These are phyloP conservation scores for Claviceps spartinae DNA, from an alignment of 2,329 filamentous ascomycete genomes.

Conservation along the genomic window DNA sequence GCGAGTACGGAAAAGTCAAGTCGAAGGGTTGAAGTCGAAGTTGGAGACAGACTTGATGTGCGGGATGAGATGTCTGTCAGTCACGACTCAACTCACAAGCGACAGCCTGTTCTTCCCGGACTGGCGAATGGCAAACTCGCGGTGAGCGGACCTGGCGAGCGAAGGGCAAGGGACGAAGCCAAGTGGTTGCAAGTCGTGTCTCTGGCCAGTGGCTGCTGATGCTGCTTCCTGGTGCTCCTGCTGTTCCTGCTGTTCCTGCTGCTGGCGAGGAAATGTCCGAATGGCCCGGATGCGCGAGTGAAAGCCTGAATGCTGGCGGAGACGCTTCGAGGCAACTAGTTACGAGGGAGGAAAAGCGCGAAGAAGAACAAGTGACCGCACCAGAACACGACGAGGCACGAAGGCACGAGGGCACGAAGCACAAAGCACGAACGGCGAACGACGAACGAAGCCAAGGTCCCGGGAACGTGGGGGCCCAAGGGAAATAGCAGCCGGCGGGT, in stretches of 20 bases:
- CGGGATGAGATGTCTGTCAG: neutral
- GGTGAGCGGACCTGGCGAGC: neutral
- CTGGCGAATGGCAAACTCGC: neutral
- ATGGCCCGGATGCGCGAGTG: neutral
- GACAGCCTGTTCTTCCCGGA: neutral
- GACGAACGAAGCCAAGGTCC: too few relatives aligned
- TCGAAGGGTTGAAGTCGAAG: neutral
- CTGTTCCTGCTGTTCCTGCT: neutral
- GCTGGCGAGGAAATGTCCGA: neutral
- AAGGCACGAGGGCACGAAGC: neutral
- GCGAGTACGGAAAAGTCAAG: neutral
- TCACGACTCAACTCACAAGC: neutral
- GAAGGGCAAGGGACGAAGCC: neutral
- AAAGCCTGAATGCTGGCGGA: neutral
- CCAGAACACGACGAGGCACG: neutral
- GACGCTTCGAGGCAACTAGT: neutral
- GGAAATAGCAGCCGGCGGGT: too few relatives aligned
- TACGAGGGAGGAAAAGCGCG: neutral
- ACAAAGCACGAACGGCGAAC: neutral
- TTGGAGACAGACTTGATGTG: neutral
- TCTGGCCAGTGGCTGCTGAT: too few relatives aligned
- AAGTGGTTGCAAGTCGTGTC: too few relatives aligned
- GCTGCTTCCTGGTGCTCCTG: too few relatives aligned
- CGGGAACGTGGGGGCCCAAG: too few relatives aligned
- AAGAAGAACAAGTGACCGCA: neutral